Evolutionary conservation across 257 asterid genomes (phyloP).

Genomic region (Solanum dulcamara): DNA sequence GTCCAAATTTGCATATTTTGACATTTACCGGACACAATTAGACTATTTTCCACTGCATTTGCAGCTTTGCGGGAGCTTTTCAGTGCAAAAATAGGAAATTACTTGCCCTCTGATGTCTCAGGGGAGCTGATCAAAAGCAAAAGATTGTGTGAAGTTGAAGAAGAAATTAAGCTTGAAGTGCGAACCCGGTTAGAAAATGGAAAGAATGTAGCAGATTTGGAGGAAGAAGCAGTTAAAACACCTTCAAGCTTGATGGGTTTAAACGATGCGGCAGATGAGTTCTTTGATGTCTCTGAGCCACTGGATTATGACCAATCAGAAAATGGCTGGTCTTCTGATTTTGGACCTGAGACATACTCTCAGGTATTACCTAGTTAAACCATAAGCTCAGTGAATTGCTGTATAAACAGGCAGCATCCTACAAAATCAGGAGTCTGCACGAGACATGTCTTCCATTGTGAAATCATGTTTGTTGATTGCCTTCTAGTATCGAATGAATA

Average conservation of each 20-base stretch:
- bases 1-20: neutral
- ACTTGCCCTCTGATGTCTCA: conserved; percentile 51
- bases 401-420: neutral
- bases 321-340: conserved; percentile 72
- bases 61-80: conserved; percentile 88
- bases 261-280: conserved; percentile 80
- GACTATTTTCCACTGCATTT: neutral
- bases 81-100: conserved; percentile 54
- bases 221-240: conserved; percentile 25
- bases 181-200: conserved; percentile 39
- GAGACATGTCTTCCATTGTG: neutral
- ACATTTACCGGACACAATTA: neutral
- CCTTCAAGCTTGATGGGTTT: conserved; percentile 84
- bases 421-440: neutral
- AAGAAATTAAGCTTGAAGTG: conserved; percentile 41
- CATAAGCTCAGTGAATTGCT: neutral
- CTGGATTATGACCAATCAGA: conserved; percentile 70
- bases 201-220: conserved; percentile 32
- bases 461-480: neutral
- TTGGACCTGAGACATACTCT: conserved; percentile 44
- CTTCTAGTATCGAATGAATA: neutral
- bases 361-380: conserved; percentile 36
- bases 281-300: conserved; percentile 90
- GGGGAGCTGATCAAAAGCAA: conserved; percentile 56
- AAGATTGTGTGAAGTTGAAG: conserved; percentile 29